Conservation (phyloP, 345 rosid species). For the Turnera subulata region DNA sequence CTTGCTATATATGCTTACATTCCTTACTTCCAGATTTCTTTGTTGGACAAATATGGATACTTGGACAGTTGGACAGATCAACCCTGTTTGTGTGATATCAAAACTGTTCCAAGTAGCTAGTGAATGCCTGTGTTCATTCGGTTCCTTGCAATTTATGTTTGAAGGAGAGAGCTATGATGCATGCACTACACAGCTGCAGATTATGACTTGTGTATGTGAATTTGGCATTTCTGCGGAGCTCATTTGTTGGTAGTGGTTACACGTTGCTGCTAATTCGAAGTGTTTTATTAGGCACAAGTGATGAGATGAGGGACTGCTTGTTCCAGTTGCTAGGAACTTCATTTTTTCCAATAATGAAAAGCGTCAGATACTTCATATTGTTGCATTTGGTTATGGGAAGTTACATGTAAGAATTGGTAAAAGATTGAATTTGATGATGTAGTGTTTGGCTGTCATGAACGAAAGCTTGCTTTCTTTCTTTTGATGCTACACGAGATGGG, state of each 20-base stretch:
- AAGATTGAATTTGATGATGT: too few species aligned
- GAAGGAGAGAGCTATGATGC: background rate
- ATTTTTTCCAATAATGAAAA: constrained; percentile 97
- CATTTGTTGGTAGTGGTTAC: constrained; percentile 82
- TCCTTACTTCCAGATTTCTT: background rate
- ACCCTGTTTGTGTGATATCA: background rate
- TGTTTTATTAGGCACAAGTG: constrained; percentile 82
- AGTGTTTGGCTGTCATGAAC: too few species aligned
- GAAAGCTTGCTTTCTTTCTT: too few species aligned
- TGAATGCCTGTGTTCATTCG: too few species aligned
- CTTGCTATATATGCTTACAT: too few species aligned
- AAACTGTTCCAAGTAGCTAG: background rate
- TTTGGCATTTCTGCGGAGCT: background rate
- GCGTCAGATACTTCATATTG: constrained; percentile 57
- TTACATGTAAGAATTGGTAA: too few species aligned
- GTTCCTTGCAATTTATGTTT: background rate
- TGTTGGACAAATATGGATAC: background rate
- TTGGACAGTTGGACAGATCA: background rate
- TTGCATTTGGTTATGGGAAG: too few species aligned
- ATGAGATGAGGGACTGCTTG: constrained; percentile 98
- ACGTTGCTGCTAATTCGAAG: constrained; percentile 81
- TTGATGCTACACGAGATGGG: too few species aligned
- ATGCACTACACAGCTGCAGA: background rate
- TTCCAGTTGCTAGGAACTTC: constrained; percentile 83
- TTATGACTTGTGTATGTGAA: background rate